Evolutionary conservation across 2,329 filamentous ascomycete species (phyloP).

Genomic region (Fusarium tjaetaba): DNA sequence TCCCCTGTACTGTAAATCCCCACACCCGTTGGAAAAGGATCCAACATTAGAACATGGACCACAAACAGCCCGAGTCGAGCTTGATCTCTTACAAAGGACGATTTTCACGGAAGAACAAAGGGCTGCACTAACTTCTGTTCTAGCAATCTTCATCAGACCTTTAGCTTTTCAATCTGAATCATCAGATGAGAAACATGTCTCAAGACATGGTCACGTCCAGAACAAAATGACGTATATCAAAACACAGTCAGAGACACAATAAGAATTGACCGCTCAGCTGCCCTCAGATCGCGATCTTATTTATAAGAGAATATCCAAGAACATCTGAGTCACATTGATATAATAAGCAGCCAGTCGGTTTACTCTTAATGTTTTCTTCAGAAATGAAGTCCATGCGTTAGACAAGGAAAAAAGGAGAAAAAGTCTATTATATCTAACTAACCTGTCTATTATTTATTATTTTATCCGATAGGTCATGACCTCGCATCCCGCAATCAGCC

Average conservation of each 20-base stretch:
- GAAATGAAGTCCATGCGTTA: slow-evolving; percentile 16
- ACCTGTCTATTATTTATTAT: not conserved
- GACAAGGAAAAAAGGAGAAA: not conserved
- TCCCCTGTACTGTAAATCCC: slow-evolving; percentile 8
- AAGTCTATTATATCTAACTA: not conserved
- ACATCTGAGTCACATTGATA: not conserved
- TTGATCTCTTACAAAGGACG: not conserved
- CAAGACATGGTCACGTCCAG: slow-evolving; percentile 21
- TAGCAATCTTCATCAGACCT: not conserved
- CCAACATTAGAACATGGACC: not conserved
- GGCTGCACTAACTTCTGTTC: not conserved
- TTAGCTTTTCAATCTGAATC: slow-evolving; percentile 7
- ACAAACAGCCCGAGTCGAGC: not conserved
- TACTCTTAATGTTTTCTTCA: not conserved
- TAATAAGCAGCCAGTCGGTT: not conserved
- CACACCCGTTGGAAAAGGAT: not conserved
- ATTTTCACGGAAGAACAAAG: not conserved
- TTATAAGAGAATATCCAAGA: not conserved
- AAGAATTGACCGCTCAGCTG: slow-evolving; percentile 21
- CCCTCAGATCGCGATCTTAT: slow-evolving; percentile 26
- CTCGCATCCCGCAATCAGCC: not conserved
- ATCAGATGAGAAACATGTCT: slow-evolving; percentile 25
- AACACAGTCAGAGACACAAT: slow-evolving; percentile 18
- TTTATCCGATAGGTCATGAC: not conserved
- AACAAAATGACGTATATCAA: slow-evolving; percentile 23